Evolutionary conservation across 805 yeast genomes (phyloP), one percentile per base, ranked within the genome.

Genomic region (Ogataea saltuana): DNA sequence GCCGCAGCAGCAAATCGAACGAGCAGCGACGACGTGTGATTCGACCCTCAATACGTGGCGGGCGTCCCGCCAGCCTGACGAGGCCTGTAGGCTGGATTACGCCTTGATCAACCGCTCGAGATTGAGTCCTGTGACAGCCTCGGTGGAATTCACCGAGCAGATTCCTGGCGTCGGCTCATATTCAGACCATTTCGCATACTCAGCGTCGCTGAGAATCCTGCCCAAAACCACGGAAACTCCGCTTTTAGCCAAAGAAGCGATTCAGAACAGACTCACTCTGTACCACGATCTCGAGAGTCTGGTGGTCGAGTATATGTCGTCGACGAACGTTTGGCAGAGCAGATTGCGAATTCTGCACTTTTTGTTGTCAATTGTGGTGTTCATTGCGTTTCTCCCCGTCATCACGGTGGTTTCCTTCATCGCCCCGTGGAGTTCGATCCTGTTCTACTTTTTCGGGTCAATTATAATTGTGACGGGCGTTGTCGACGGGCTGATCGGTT

Each of bases 111-210:
- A 87, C 59, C 64, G 78, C 0, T 50, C 63, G 0, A 67, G 68
- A 36, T 65, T 89, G 17, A 60, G 53, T 2, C 83, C 88, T 0
- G 46, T 75, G 1, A 71, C 70, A n/a, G 89, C 95, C 0, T 63
- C 71, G 6, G 97, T 89, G 2, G 74, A 72, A 21, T 90, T 93
- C 58, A 81, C 88, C 1, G 96, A 87, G 34, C 57, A 61, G 17
- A 66, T 87, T 7, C 83, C 85, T 0, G 72, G 68, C 1, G 70
- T 86, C 1, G 88, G 95, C 20, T 85, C 95, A 4, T 83, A 77
- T 49, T 88, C 97, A 1, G 99, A 93, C 59, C 99, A 93, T 68
- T 93, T 93, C 71, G 99, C 91, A 0, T 86, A 84, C 55, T 55
- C 73, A 1, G 72, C 79, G 31, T 64, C 70, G 1, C 53, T 79